Percentiles rank a stretch among this genome's conserved stretches.
Evolutionary conservation across 2,329 filamentous ascomycete species (phyloP).

Genomic region (Pleurostoma richardsiae): DNA sequence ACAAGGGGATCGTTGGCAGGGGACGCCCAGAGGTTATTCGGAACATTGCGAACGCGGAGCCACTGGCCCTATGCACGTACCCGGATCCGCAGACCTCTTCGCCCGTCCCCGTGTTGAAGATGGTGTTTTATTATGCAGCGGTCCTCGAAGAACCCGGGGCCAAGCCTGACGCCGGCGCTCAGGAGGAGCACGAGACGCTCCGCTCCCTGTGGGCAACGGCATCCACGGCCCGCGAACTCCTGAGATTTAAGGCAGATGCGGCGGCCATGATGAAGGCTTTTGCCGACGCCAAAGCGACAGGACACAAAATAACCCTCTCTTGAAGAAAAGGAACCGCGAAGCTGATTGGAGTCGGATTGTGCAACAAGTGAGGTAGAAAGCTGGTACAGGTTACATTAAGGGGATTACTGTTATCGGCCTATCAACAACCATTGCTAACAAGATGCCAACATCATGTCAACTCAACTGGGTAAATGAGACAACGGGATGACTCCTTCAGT

Average conservation of each 20-base stretch:
- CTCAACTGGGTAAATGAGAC: too few relatives aligned
- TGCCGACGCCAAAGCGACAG: not conserved
- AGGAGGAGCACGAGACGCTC: constrained; percentile 24
- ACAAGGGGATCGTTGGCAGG: too few relatives aligned
- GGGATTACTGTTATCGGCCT: too few relatives aligned
- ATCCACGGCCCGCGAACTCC: constrained; percentile 10
- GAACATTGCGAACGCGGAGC: constrained; percentile 26
- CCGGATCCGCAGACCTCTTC: constrained; percentile 24
- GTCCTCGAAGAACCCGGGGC: constrained; percentile 18
- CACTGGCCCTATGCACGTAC: constrained; percentile 27
- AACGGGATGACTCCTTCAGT: too few relatives aligned
- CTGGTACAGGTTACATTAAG: too few relatives aligned
- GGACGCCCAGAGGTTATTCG: constrained; percentile 16
- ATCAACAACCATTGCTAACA: too few relatives aligned
- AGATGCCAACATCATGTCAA: too few relatives aligned
- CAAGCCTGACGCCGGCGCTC: constrained; percentile 16
- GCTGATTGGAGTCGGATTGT: too few relatives aligned
- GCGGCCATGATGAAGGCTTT: constrained; percentile 2
- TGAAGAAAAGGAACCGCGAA: too few relatives aligned
- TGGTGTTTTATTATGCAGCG: constrained; percentile 34
- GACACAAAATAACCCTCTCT: too few relatives aligned
- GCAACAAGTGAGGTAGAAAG: too few relatives aligned
- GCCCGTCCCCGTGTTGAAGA: constrained; percentile 27
- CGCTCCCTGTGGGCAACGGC: constrained; percentile 15
- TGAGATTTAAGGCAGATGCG: constrained; percentile 20